Base-by-base conservation (phyloP, 1,139 yeast species). In the Pichia sp. region DNA sequence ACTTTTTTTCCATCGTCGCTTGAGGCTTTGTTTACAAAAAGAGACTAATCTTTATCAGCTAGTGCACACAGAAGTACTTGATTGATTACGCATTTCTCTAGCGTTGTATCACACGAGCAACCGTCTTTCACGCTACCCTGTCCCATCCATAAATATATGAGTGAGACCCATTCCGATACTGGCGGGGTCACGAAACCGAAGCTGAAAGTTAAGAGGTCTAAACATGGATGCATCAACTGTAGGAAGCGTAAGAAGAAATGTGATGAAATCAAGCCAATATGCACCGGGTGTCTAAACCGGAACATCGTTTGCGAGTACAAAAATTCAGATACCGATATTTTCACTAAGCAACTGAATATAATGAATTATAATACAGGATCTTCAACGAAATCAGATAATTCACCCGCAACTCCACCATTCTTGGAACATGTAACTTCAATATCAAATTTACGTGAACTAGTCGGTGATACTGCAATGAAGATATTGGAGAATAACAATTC, bases 241-340 rank as follows among this genome's bases (percentile, higher is more conserved):
- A 47, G 49, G 30, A 46, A 45, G 33, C 38, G 56, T 22, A 57
- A 56, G 45, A 52, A 55, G 42, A 56, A 55, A 39, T 59, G 62
- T 42, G 57, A 58, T 41, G 61, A 59, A 24, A 46, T 51, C 15
- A 52, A 45, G 22, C 61, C 62, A 1, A 53, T 53, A 4, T 58
- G 62, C 31, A 46, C 59, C 4, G 56, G 52, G 4, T 59, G 62
- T 38, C 39, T 55, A 28, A 54, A 52, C 22, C 42, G 53, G 35
- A 55, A 56, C 23, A 40, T 48, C 3, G 42, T 43, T 12, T 52
- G 56, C 31, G 45, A 46, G 32, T 52, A 52, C 25, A 37, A 35
- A n/a, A 38, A 34, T 2, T 39, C 40, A 9, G 12, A 19, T 4
- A 26, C 14, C 5, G 34, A 28, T 10, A 8, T 31, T 2, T 23